Base-by-base conservation (phyloP, 192 early-diverging fungal genomes). In the Backusella australiensis region DNA sequence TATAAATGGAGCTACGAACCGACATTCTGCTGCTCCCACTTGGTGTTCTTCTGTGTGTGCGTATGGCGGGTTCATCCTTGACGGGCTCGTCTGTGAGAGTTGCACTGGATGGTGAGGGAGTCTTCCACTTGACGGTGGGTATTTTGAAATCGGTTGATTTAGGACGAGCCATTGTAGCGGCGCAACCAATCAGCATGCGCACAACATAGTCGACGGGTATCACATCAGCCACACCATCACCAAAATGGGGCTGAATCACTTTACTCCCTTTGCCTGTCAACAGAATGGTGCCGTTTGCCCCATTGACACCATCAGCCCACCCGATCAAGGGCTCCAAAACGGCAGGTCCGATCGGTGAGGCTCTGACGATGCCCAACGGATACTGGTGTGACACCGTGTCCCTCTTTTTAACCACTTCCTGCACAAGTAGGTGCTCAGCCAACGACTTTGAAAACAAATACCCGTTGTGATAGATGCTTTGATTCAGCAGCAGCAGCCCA, bases 371-470 rank as follows among this genome's bases (percentile, higher is more conserved):
- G 4, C 69, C 68, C 2, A 83, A 75, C 11, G 82, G 78, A 36
- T 56, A 83, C 23, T 77, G 78, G 34, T 52, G 69, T 1, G 66
- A 59, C 17, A 56, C 53, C 7, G 49, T 78, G 11, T 35, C 34
- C 29, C 80, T 80, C 6, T 85, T 83, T 21, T 79, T 74, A 0
- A 41, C n/a, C 0, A 79, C 68, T 41, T 79, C 63, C 15, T 68
- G 52, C 4, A 75, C 71, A 34, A 88, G 75, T 26, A 88, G 35
- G 69, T 86, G 85, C 42, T 88, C 87, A 11, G 85, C 79, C 26
- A 88, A 46, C 5, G 81, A 73, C 32, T 88, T 88, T 23, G 87
- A 82, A 75, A 86, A 88, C 0, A 80, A 73, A 41, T 86, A 85
- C 0, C 78, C 78, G 56, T 83, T 88, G 42, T 78, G 79, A 72